These are phyloP conservation scores for Tephrocybe sp. DNA, from an alignment of 768 basidiomycete species.

Conservation along the genomic window DNA sequence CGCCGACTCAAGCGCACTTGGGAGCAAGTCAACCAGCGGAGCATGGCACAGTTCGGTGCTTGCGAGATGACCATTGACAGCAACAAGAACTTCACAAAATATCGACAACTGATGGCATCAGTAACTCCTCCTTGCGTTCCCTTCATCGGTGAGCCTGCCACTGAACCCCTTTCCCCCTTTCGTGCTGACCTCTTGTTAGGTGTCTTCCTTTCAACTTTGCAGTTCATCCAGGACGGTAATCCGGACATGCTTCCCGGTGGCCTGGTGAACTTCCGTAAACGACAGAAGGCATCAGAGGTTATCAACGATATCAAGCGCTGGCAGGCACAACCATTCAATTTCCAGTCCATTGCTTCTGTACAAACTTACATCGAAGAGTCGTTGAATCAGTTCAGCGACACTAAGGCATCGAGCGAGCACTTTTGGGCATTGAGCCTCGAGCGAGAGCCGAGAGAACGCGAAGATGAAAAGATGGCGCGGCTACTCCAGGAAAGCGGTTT, in stretches of 20 bases:
- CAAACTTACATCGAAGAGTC: constrained; percentile 78
- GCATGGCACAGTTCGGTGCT: constrained; percentile 68
- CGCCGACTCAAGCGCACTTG: constrained; percentile 91
- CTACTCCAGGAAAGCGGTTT: constrained; percentile 88
- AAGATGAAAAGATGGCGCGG: constrained; percentile 95
- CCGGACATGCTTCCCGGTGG: constrained; percentile 77
- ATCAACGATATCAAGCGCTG: constrained; percentile 96
- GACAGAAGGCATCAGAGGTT: constrained; percentile 93
- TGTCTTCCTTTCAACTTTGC: constrained; percentile 92
- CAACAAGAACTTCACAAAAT: constrained; percentile 92
- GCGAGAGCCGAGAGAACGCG: constrained; percentile 90
- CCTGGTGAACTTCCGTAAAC: constrained; percentile 94
- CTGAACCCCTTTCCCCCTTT: constrained; percentile 4
- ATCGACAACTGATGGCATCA: constrained; percentile 77
- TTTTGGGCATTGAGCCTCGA: constrained; percentile 87
- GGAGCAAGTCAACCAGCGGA: constrained; percentile 81
- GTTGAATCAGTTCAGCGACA: constrained; percentile 68
- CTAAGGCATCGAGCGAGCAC: constrained; percentile 66
- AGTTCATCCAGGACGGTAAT: constrained; percentile 98
- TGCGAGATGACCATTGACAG: constrained; percentile 92
- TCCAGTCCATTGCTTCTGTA: constrained; percentile 65
- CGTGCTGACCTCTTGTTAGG: constrained; percentile 46
- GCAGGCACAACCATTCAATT: constrained; percentile 90
- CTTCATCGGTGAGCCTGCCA: constrained; percentile 73
- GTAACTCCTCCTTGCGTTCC: constrained; percentile 94